These are phyloP conservation scores for Aspergillus coremiiformis DNA, from an alignment of 495 filamentous ascomycete genomes.

Conservation along the genomic window DNA sequence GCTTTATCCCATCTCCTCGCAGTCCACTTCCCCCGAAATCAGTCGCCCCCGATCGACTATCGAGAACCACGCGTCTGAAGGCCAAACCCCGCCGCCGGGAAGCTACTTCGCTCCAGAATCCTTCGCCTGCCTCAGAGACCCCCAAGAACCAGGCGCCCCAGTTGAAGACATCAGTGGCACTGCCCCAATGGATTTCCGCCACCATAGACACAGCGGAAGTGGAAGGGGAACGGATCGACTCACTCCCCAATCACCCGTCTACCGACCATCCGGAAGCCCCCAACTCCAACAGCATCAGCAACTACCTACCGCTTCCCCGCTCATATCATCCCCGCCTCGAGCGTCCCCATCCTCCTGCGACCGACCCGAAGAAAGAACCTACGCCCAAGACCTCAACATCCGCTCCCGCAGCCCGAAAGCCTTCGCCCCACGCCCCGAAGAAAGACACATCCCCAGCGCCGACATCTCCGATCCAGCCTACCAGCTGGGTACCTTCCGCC, in stretches of 20 bases:
- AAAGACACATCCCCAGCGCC: constrained; percentile 11
- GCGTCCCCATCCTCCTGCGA: constrained; percentile 12
- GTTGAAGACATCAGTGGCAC: not conserved
- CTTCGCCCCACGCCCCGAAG: constrained; percentile 13
- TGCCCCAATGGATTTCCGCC: not conserved
- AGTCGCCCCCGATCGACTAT: not conserved
- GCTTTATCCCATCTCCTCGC: not conserved
- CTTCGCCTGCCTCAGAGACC: not conserved
- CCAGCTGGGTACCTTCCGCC: constrained; percentile 20
- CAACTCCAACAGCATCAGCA: not conserved
- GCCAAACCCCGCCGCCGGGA: constrained; percentile 15
- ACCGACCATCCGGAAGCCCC: not conserved
- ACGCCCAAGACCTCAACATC: constrained; percentile 21
- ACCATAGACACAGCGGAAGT: not conserved
- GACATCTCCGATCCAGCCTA: constrained; percentile 23
- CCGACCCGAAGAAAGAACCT: constrained; percentile 12
- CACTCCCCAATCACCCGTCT: constrained; percentile 6
- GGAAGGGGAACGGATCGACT: not conserved
- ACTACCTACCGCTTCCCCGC: not conserved
- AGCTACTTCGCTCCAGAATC: constrained; percentile 29
- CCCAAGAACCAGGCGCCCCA: not conserved
- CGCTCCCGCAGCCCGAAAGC: constrained; percentile 22
- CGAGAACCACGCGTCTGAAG: not conserved
- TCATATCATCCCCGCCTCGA: constrained; percentile 1
- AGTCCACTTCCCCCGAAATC: not conserved